phyloP scores from a whole-genome alignment of 2,329 filamentous ascomycete species.

The Aureobasidium lini region DNA sequence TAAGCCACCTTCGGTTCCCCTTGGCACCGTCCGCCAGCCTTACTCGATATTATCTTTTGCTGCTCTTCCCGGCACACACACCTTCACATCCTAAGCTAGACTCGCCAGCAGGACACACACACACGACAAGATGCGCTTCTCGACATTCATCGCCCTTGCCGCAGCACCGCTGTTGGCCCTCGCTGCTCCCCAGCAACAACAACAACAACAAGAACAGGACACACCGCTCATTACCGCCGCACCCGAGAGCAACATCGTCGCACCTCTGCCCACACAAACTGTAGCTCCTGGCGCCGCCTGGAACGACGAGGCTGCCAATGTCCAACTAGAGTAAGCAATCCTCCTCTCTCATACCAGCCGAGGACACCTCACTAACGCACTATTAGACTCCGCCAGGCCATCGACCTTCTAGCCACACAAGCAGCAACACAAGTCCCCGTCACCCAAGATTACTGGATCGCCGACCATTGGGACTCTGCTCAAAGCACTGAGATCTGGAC shows the following conservation, averaged over 20 bases:
- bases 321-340: background rate
- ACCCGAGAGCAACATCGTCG: background rate
- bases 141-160: background rate
- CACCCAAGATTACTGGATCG: constrained; percentile 9
- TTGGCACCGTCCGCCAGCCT: constrained; percentile 5
- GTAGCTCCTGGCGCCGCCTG: background rate
- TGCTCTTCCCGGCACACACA: background rate
- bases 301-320: background rate
- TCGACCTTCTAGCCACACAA: background rate
- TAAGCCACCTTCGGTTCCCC: constrained; percentile 1
- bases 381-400: background rate
- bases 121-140: constrained; percentile 7
- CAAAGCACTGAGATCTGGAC: constrained; percentile 17
- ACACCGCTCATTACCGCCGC: background rate
- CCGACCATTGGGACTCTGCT: constrained; percentile 9
- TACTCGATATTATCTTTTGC: background rate
- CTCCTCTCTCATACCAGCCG: background rate
- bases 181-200: background rate
- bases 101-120: background rate
- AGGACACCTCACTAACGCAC: background rate
- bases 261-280: background rate
- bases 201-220: constrained; percentile 6
- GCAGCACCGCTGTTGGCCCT: constrained; percentile 1
- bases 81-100: background rate
- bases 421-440: background rate